Evolutionary conservation across 495 filamentous ascomycete genomes (phyloP).

Genomic region (Neurospora sp.): DNA sequence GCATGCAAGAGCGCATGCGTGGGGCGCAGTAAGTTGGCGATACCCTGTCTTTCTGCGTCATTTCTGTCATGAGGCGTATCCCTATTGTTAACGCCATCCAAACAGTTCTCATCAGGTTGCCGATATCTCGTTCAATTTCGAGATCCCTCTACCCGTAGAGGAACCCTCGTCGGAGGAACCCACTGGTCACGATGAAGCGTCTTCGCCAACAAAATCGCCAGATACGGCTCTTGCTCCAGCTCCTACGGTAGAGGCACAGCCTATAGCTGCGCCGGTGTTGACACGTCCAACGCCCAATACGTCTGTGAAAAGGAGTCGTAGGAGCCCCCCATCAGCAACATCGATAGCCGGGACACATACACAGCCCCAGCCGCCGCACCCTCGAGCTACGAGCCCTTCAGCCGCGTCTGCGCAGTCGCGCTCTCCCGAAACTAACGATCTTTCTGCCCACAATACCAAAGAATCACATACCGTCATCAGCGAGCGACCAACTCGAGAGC

Average conservation of each 20-base stretch:
- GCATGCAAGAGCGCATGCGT: constrained; percentile 42
- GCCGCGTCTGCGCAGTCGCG: background rate
- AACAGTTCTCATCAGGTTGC: constrained; percentile 35
- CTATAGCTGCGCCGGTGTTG: background rate
- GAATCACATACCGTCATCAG: background rate
- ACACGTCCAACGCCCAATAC: constrained; percentile 30
- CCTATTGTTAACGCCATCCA: constrained; percentile 4
- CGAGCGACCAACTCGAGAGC: background rate
- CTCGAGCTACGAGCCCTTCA: background rate
- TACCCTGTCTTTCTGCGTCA: background rate
- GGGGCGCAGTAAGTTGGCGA: constrained; percentile 32
- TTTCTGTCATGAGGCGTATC: background rate
- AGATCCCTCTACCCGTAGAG: constrained; percentile 26
- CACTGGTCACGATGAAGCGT: background rate
- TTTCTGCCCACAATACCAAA: background rate
- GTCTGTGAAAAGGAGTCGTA: constrained; percentile 29
- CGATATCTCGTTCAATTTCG: constrained; percentile 35
- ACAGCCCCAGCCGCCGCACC: background rate
- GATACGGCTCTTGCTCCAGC: constrained; percentile 2
- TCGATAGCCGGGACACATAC: background rate
- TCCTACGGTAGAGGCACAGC: background rate
- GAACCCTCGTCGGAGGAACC: background rate
- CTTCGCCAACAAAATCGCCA: constrained; percentile 14
- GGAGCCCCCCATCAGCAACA: constrained; percentile 4
- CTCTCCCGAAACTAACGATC: background rate